Evolutionary conservation across 163 green algal genomes (phyloP).

Genomic region (Scenedesmus sp.): DNA sequence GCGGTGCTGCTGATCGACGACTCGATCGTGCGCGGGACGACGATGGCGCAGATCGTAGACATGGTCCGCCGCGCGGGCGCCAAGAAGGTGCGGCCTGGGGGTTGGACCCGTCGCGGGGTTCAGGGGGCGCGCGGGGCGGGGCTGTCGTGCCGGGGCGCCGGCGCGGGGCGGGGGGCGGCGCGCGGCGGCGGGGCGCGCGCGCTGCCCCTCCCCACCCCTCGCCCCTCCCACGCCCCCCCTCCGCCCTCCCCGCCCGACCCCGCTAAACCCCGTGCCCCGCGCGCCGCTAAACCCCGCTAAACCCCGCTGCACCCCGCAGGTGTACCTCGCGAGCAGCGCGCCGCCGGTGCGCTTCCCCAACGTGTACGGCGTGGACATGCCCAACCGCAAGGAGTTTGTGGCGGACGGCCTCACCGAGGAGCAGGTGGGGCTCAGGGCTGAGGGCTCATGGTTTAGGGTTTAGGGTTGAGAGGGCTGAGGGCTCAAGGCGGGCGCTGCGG

Average conservation of each 20-base stretch:
- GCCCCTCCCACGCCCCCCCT: too few species aligned
- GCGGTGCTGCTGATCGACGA: slow-evolving; percentile 97
- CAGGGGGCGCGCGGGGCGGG: too few species aligned
- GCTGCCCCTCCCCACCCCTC: too few species aligned
- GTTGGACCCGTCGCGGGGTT: too few species aligned
- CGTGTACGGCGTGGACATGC: slow-evolving; percentile 99
- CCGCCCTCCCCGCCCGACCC: neutral
- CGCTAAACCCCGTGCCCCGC: too few species aligned
- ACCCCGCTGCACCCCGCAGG: slow-evolving; percentile 55
- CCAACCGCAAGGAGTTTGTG: slow-evolving; percentile 93
- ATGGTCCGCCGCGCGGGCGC: slow-evolving; percentile 92
- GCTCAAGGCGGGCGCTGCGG: too few species aligned
- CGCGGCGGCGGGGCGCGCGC: too few species aligned
- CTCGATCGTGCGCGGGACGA: slow-evolving; percentile 96
- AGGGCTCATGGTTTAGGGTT: too few species aligned
- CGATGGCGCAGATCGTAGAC: slow-evolving; percentile 91
- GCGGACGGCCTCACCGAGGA: slow-evolving; percentile 86
- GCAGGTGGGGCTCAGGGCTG: slow-evolving; percentile 60
- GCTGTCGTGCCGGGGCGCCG: too few species aligned
- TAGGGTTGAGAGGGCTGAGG: too few species aligned
- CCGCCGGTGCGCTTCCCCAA: slow-evolving; percentile 94
- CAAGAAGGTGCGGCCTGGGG: slow-evolving; percentile 77
- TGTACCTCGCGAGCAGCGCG: slow-evolving; percentile 92
- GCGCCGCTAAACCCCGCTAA: too few species aligned
- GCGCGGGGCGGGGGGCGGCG: too few species aligned